A percentile compares a stretch with the other conserved stretches of the same genome.
phyloP scores from a whole-genome alignment of 495 filamentous ascomycete genomes.

The Elasticomyces elasticus region DNA sequence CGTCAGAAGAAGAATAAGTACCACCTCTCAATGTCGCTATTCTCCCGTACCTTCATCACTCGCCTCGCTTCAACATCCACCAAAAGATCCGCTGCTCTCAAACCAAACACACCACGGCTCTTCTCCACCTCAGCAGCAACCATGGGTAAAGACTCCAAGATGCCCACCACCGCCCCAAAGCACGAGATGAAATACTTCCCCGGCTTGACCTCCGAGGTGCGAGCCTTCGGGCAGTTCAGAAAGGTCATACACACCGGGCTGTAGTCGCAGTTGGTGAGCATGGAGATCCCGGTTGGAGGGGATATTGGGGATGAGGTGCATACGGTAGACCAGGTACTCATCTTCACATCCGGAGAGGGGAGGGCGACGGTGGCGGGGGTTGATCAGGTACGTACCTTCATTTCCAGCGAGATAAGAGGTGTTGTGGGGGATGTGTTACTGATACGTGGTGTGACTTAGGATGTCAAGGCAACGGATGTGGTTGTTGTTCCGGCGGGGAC shows the following conservation, averaged over 20 bases:
- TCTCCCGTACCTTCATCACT: background rate
- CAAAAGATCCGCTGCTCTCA: background rate
- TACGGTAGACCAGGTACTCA: constrained; percentile 54
- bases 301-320: constrained; percentile 56
- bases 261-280: constrained; percentile 53
- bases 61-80: background rate
- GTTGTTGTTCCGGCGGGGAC: constrained; percentile 57
- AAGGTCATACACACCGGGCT: constrained; percentile 53
- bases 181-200: constrained; percentile 50
- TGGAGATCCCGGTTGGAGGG: constrained; percentile 53
- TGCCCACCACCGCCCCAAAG: constrained; percentile 23
- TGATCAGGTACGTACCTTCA: constrained; percentile 41
- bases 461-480: constrained; percentile 48
- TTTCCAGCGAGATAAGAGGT: too few species aligned
- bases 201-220: constrained; percentile 41
- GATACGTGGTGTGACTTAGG: constrained; percentile 5
- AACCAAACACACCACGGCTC: background rate
- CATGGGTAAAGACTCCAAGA: constrained; percentile 25
- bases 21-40: background rate
- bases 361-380: constrained; percentile 49
- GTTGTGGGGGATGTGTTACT: background rate
- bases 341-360: constrained; percentile 49
- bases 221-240: constrained; percentile 46
- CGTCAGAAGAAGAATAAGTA: background rate
- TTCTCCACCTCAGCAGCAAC: constrained; percentile 7